Conservation (phyloP, 2,329 filamentous ascomycete genomes). For the Paramyrothecium roridum region DNA sequence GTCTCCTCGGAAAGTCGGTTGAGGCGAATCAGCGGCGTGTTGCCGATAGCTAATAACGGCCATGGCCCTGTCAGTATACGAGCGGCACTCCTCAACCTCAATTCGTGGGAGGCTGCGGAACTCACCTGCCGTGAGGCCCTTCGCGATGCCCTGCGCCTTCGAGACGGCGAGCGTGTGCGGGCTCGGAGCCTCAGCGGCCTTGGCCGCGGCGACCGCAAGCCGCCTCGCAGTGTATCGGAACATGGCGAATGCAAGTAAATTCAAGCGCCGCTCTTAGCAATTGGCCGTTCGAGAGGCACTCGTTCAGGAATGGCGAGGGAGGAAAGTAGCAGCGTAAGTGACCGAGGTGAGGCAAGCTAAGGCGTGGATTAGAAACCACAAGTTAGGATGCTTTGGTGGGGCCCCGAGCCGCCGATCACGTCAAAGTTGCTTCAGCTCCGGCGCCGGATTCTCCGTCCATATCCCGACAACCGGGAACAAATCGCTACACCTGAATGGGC, state of each 20-base stretch:
- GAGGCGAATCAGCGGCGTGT: slow-evolving; percentile 89
- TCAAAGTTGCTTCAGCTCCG: slow-evolving; percentile 2
- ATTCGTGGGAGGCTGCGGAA: not conserved
- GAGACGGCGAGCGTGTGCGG: slow-evolving; percentile 70
- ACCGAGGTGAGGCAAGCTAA: not conserved
- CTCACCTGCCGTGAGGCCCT: slow-evolving; percentile 78
- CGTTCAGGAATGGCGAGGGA: not conserved
- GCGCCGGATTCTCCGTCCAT: not conserved
- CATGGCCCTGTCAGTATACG: not conserved
- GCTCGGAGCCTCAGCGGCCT: slow-evolving; percentile 41
- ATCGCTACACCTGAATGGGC: no score
- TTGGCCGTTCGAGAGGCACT: not conserved
- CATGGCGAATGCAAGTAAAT: slow-evolving; percentile 42
- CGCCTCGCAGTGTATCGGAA: slow-evolving; percentile 66
- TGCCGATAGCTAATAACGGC: slow-evolving; percentile 74
- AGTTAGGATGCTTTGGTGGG: not conserved
- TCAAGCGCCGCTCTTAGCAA: not conserved
- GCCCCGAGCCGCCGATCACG: slow-evolving; percentile 5
- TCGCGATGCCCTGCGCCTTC: slow-evolving; percentile 73
- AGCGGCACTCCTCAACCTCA: not conserved
- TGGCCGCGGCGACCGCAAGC: slow-evolving; percentile 56
- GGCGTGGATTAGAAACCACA: not conserved
- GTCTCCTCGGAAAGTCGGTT: slow-evolving; percentile 87
- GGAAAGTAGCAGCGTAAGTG: not conserved
- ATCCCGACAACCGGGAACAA: not conserved